Percentiles rank a stretch among this genome's conserved stretches.
phyloP scores from a whole-genome alignment of 495 filamentous ascomycete species.

The Astrothelium macrocarpum region DNA sequence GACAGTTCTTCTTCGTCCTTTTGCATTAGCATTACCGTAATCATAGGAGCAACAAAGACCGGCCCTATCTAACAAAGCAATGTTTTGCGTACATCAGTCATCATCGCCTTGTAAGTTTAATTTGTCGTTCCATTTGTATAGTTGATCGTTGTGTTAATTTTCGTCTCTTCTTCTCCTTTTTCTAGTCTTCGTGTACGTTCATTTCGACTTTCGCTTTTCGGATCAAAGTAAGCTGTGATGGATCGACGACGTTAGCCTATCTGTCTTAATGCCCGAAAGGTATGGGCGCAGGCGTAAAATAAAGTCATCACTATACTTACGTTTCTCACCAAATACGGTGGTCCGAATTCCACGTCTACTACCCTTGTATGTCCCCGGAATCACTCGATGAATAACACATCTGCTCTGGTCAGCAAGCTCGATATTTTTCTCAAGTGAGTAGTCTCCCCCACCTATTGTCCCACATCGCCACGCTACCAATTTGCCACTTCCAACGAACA shows the following conservation, averaged over 20 bases:
- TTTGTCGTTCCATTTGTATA: not conserved
- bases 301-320: slow-evolving; percentile 28
- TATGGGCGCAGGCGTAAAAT: not conserved
- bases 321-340: slow-evolving; percentile 47
- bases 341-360: slow-evolving; percentile 41
- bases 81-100: not conserved
- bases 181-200: slow-evolving; percentile 24
- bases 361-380: slow-evolving; percentile 42
- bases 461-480: slow-evolving; percentile 47
- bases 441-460: slow-evolving; percentile 36
- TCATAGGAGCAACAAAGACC: not conserved
- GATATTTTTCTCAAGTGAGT: not conserved
- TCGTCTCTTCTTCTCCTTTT: not conserved
- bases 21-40: not conserved
- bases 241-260: not conserved
- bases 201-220: slow-evolving; percentile 39
- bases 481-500: slow-evolving; percentile 47
- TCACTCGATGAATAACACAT: slow-evolving; percentile 40
- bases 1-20: not conserved
- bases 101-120: not conserved
- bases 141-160: not conserved
- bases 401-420: not conserved
- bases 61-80: not conserved
- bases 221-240: slow-evolving; percentile 39
- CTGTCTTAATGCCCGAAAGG: not conserved